Evolutionary conservation across 169 alveolate species (phyloP).

Genomic region (Eimeria maxima): DNA sequence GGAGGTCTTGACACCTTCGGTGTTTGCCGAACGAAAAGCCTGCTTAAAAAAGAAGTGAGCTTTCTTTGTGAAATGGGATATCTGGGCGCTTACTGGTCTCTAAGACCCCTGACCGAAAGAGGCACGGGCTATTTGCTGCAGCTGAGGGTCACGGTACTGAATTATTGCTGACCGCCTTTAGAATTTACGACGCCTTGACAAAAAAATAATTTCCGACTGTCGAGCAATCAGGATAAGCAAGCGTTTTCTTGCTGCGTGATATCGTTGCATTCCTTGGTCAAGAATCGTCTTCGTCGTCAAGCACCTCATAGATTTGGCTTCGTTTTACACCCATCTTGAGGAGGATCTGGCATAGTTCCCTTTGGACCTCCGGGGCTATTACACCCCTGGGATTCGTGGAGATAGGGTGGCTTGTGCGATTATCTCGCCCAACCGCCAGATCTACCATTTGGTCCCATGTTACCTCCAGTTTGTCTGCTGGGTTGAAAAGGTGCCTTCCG

Average conservation of each 20-base stretch:
- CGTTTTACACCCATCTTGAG: conserved; percentile 63
- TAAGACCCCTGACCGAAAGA: not conserved
- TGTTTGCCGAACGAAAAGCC: not conserved
- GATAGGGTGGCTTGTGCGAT: conserved; percentile 68
- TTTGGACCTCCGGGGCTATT: conserved; percentile 34
- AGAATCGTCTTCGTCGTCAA: conserved; percentile 57
- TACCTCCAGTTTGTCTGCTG: conserved; percentile 68
- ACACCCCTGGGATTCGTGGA: conserved; percentile 41
- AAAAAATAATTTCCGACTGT: not conserved
- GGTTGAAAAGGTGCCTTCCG: conserved; percentile 53
- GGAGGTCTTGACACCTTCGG: not conserved
- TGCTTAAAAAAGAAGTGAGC: not conserved
- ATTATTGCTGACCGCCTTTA: not conserved
- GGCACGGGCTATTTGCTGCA: not conserved
- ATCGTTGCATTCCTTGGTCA: not conserved
- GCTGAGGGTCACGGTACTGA: not conserved
- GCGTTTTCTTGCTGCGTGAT: too few relatives aligned
- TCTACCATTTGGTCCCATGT: conserved; percentile 68
- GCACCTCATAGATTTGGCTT: conserved; percentile 54
- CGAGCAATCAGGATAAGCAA: not conserved
- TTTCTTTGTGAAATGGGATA: not conserved
- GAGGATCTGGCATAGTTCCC: conserved; percentile 46
- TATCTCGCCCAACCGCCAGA: conserved; percentile 35
- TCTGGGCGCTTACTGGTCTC: not conserved
- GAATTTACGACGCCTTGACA: not conserved